Base-by-base conservation (phyloP, 2,329 filamentous ascomycete genomes). In the Monosporascus sp. region DNA sequence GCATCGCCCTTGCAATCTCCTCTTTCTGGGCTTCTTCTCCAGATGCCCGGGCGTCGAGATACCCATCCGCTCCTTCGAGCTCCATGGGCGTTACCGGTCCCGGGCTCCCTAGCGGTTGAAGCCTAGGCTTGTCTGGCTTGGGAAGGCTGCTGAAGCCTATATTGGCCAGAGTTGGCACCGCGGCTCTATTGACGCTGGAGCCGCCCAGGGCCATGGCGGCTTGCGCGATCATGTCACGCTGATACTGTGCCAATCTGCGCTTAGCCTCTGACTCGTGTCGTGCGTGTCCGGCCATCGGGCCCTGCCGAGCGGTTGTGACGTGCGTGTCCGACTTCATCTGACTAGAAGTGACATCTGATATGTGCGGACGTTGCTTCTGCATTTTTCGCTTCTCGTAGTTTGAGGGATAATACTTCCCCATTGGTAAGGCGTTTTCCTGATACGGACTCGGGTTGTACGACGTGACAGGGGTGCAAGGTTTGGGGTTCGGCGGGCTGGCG, bases 341-440 rank as follows among this genome's bases (percentile, higher is more conserved):
- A 49, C 66, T 62, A n/a, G 69, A 60, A 49, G 68, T 51, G 44
- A 62, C 58, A 17, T 55, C 54, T 5, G 66, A 59, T 27, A 63
- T 56, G n/a, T 57, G 47, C 17, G 61, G 57, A 5, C 61, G 57
- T 49, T 48, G 41, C 39, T 56, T 52, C 45, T 65, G 60, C 41
- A 51, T 50, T 52, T 53, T 69, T 48, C 71, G 64, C 27, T 69
- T 71, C 58, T 82, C 79, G 60, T 83, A 85, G 66, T 84, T 84
- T 25, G 80, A 77, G 0, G 82, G 82, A 54, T 85, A 83, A 60
- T 85, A 85, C 67, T 84, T 85, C 24, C 82, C 82, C 68, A 83
- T 72, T 0, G 81, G 79, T 34, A 82, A 67, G 4, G 73, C 67
- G 37, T 67, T 72, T 38, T 75, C 74, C 48, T 77, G 73, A 38